Percentiles rank a stretch among this genome's conserved stretches.
Conservation (phyloP, 768 basidiomycete genomes). For the Pleurotus salmoneostramineus region DNA sequence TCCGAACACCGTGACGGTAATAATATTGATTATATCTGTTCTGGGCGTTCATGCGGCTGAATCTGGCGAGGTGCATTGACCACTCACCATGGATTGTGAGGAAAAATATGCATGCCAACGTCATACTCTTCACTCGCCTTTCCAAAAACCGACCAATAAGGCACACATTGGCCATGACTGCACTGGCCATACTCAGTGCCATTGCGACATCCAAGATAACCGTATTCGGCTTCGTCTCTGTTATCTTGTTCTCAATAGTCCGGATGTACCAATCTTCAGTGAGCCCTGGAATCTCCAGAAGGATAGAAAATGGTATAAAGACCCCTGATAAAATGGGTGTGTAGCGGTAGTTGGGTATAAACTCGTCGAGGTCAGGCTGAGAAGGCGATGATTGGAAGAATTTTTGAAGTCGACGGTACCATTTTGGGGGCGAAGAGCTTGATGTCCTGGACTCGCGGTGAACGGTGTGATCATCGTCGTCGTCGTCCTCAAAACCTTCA, state of each 20-base stretch:
- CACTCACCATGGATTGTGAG: conserved; percentile 67
- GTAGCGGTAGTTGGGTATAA: conserved; percentile 56
- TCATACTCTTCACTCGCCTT: conserved; percentile 55
- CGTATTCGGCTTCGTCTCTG: conserved; percentile 52
- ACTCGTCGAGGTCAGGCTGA: conserved; percentile 20
- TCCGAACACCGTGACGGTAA: conserved; percentile 58
- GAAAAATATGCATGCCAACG: conserved; percentile 58
- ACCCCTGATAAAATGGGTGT: conserved; percentile 66
- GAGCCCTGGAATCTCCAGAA: conserved; percentile 79
- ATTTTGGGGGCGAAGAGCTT: conserved; percentile 6
- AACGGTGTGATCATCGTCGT: not conserved
- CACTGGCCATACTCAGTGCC: conserved; percentile 64
- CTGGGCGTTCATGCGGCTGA: not conserved
- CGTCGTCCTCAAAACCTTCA: conserved; percentile 9
- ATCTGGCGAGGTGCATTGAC: not conserved
- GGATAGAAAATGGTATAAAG: conserved; percentile 70
- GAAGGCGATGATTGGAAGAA: conserved; percentile 20
- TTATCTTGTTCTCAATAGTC: conserved; percentile 38
- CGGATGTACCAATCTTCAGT: conserved; percentile 74
- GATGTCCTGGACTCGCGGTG: not conserved
- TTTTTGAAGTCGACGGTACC: conserved; percentile 11
- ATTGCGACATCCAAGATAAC: conserved; percentile 56
- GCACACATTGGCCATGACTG: conserved; percentile 61
- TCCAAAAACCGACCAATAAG: conserved; percentile 74
- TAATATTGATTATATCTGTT: conserved; percentile 67